Percentiles rank a stretch among this genome's conserved stretches.
phyloP scores from a whole-genome alignment of 192 early-diverging fungal genomes.

The Phycomyces blakesleeanus region DNA sequence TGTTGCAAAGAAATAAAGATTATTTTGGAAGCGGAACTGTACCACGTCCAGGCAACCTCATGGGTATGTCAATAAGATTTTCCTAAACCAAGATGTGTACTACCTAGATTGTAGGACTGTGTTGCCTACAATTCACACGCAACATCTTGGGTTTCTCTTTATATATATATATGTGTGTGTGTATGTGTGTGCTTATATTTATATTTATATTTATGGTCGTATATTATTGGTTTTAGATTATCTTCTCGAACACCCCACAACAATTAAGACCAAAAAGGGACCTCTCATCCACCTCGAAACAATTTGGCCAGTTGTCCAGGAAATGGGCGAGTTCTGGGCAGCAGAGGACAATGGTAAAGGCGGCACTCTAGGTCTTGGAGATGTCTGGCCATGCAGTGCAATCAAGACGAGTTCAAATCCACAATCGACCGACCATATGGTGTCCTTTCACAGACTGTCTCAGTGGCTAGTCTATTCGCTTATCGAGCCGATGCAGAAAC shows the following conservation, averaged over 20 bases:
- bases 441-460: constrained; percentile 87
- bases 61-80: constrained; percentile 41
- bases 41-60: constrained; percentile 79
- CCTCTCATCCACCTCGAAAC: constrained; percentile 55
- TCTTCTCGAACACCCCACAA: constrained; percentile 60
- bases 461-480: constrained; percentile 95
- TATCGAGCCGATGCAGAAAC: constrained; percentile 71
- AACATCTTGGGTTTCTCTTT: not conserved
- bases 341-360: constrained; percentile 68
- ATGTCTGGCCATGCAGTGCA: constrained; percentile 37
- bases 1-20: constrained; percentile 44
- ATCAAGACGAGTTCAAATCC: constrained; percentile 12
- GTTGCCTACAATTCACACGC: not conserved
- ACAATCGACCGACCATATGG: constrained; percentile 41
- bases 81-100: constrained; percentile 1
- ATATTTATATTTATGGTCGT: no score
- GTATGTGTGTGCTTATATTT: no score
- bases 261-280: constrained; percentile 32
- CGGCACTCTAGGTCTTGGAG: constrained; percentile 60
- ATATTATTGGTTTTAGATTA: constrained; percentile 45
- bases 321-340: constrained; percentile 78
- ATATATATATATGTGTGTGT: no score
- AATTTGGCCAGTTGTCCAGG: constrained; percentile 79
- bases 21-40: constrained; percentile 56
- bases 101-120: not conserved